Evolutionary conservation across 2,329 filamentous ascomycete species (phyloP), one percentile per base, ranked within the genome.

Genomic region (Bipolaris cookei): DNA sequence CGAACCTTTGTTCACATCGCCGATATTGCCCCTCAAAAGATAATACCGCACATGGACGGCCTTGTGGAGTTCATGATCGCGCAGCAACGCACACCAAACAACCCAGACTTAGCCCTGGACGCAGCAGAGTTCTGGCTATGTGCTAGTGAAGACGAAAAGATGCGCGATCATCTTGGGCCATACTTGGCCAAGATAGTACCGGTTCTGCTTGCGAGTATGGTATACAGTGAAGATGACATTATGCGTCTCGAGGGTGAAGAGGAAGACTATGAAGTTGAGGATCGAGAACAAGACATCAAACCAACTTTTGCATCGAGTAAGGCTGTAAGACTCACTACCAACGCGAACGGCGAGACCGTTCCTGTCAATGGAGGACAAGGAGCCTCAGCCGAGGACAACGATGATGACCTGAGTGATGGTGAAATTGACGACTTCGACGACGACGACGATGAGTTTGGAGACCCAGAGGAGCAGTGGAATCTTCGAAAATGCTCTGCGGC

Each of bases 111-210:
- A 56, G 92, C 94, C 35, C 88, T 96, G 64, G 95, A 99, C 74
- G 95, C 95, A 7, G 92, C 95, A 4, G 95, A 99, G 76, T 99
- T 99, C 73, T 99, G 96, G 92, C 86, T 99, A 42, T 92, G 92
- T 37, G 88, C 96, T 18, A 93, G 92, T 58, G 95, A 97, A 74
- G 91, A 97, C 72, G 86, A 90, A 39, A 86, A 89, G 57, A 80
- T 98, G 51, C 92, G 91, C 80, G 84, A 87, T 64, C 84, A 87
- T 0, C 81, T 99, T 43, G 87, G 84, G 7, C 92, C 92, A 0
- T 91, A 91, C 72, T 85, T 98, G 54, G 78, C 85, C 64, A 91
- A 90, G 75, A 94, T 98, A 62, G 89, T 99, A 28, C 95, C 95
- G 0, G 90, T 97, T 1, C 81, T 99, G 49, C 84, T 99, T 6